Conservation (phyloP, 177 flowering plant species). For the Tripterygium wilfordii region DNA sequence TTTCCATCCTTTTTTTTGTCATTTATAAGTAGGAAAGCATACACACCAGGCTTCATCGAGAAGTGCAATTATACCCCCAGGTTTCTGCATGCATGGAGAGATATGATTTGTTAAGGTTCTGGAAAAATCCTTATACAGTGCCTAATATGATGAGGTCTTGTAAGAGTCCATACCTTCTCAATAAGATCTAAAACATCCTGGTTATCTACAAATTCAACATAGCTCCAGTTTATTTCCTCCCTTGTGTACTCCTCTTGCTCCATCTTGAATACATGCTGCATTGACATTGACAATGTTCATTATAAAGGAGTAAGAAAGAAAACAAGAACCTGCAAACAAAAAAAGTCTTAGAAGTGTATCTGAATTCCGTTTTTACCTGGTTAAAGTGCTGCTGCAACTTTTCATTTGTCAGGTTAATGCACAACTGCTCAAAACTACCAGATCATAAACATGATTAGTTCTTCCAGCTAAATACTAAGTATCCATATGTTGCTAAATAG, state of each 20-base stretch:
- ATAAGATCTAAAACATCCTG: constrained; percentile 78
- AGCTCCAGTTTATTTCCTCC: constrained; percentile 84
- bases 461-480: not conserved
- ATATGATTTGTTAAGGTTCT: not conserved
- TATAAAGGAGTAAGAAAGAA: not conserved
- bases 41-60: constrained; percentile 95
- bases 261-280: constrained; percentile 84
- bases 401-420: constrained; percentile 83
- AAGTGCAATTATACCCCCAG: constrained; percentile 89
- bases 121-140: not conserved
- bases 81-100: constrained; percentile 59
- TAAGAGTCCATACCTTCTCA: constrained; percentile 50
- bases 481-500: not conserved
- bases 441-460: constrained; percentile 4
- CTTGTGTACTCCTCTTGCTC: constrained; percentile 77
- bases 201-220: constrained; percentile 79
- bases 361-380: constrained; percentile 35
- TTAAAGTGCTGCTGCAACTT: constrained; percentile 88
- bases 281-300: not conserved
- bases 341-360: not conserved
- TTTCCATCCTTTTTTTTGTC: too few species aligned
- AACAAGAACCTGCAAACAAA: not conserved
- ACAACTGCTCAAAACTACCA: constrained; percentile 77
- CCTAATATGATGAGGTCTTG: not conserved
- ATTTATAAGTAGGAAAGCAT: too few species aligned